Evolutionary conservation across 1,284 basidiomycete species (phyloP).

Genomic region (Fomitopsis betulina): DNA sequence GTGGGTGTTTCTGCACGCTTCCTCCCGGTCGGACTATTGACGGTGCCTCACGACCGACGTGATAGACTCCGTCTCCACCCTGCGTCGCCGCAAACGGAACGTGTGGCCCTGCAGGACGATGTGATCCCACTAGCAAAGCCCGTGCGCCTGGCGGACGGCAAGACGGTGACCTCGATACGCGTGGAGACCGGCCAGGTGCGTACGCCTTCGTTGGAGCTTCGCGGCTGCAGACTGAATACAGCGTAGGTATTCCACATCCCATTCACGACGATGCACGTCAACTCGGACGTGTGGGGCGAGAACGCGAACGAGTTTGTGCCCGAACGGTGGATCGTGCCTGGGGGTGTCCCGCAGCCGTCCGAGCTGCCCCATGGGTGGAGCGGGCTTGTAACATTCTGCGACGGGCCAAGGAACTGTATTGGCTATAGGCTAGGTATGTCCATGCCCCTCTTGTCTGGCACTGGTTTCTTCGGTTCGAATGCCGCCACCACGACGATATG

Average conservation of each 20-base stretch:
- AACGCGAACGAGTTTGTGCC: slow-evolving; percentile 39
- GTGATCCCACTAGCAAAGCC: slow-evolving; percentile 39
- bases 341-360: slow-evolving; percentile 24
- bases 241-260: slow-evolving; percentile 28
- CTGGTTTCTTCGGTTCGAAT: background rate
- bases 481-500: background rate
- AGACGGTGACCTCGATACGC: slow-evolving; percentile 25
- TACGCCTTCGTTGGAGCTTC: slow-evolving; percentile 17
- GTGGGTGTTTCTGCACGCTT: background rate
- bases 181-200: slow-evolving; percentile 34
- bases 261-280: slow-evolving; percentile 30
- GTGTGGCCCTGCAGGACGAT: slow-evolving; percentile 35
- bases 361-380: slow-evolving; percentile 28
- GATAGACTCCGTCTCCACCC: slow-evolving; percentile 36
- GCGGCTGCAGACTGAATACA: background rate
- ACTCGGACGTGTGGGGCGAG: slow-evolving; percentile 37
- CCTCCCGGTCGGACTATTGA: background rate
- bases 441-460: background rate
- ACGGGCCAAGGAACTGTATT: slow-evolving; percentile 38
- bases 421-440: slow-evolving; percentile 24
- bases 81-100: slow-evolving; percentile 34
- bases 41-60: background rate
- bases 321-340: slow-evolving; percentile 30
- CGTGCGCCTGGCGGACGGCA: slow-evolving; percentile 27
- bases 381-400: slow-evolving; percentile 33